These are phyloP conservation scores for Phoma sp. DNA, from an alignment of 2,329 filamentous ascomycete genomes.

Conservation along the genomic window DNA sequence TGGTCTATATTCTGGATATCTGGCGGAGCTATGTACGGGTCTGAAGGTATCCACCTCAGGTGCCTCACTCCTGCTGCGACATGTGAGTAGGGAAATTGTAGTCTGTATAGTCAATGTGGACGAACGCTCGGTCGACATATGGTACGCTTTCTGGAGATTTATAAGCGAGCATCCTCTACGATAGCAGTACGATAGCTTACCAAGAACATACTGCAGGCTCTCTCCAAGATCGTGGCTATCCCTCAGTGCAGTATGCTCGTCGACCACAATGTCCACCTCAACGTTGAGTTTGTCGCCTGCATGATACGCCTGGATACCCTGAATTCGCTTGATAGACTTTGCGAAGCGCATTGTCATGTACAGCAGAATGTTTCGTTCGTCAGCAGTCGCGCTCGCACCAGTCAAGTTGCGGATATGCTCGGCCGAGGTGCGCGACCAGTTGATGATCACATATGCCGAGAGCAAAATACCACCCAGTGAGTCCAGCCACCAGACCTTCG, in stretches of 20 bases:
- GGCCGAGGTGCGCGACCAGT: conserved; percentile 76
- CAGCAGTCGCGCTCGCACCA: conserved; percentile 77
- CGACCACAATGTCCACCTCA: conserved; percentile 82
- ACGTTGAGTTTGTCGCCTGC: conserved; percentile 85
- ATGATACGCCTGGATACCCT: conserved; percentile 84
- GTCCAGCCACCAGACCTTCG: conserved; percentile 83
- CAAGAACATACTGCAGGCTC: conserved; percentile 81
- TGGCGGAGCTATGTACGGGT: too few relatives aligned
- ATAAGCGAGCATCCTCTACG: conserved; percentile 15
- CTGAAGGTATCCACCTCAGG: neutral
- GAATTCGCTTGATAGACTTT: conserved; percentile 83
- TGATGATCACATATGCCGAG: conserved; percentile 79
- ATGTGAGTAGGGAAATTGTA: conserved; percentile 60
- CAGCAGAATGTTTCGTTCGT: conserved; percentile 82
- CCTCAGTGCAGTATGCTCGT: conserved; percentile 74
- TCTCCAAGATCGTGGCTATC: conserved; percentile 83
- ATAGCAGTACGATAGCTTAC: conserved; percentile 27
- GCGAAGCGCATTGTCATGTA: conserved; percentile 96
- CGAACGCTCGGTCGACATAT: conserved; percentile 67
- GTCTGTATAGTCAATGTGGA: conserved; percentile 59
- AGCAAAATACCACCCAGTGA: conserved; percentile 78
- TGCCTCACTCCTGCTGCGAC: conserved; percentile 51
- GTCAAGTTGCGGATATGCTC: conserved; percentile 82
- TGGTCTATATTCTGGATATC: too few relatives aligned
- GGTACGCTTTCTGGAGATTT: conserved; percentile 68